These are phyloP conservation scores for Geopyxis carbonaria DNA, from an alignment of 495 filamentous ascomycete genomes.

Conservation along the genomic window DNA sequence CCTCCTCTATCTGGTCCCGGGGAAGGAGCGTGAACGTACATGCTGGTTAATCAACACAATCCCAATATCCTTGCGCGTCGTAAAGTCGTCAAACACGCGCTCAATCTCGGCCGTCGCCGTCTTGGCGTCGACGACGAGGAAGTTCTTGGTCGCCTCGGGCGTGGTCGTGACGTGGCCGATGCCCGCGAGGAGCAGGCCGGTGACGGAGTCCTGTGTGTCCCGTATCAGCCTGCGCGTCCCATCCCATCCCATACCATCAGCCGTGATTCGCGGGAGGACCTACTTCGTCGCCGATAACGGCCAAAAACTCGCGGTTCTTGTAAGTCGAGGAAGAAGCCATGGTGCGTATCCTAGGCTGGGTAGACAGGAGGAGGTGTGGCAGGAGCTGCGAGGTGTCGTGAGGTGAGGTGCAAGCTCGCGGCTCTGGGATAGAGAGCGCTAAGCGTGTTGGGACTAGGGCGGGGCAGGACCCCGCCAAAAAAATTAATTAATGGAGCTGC, in stretches of 20 bases:
- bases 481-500: neutral
- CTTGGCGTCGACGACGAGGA: constrained; percentile 86
- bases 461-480: neutral
- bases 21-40: constrained; percentile 35
- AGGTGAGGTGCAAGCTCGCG: too few species aligned
- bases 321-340: constrained; percentile 45
- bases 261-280: constrained; percentile 10
- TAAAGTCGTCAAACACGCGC: constrained; percentile 73
- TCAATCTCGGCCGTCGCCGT: constrained; percentile 80
- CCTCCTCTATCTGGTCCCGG: neutral
- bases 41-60: constrained; percentile 97
- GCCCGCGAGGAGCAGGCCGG: constrained; percentile 81
- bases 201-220: constrained; percentile 84
- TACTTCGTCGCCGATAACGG: constrained; percentile 96
- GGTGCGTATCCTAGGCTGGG: constrained; percentile 10
- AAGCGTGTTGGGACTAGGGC: neutral
- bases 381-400: neutral
- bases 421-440: neutral
- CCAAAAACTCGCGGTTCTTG: constrained; percentile 89
- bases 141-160: constrained; percentile 86
- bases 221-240: neutral
- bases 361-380: neutral
- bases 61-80: constrained; percentile 83
- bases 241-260: neutral
- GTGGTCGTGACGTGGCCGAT: constrained; percentile 71